Evolutionary conservation across 495 filamentous ascomycete genomes (phyloP).

Genomic region (Tuber calosporum): DNA sequence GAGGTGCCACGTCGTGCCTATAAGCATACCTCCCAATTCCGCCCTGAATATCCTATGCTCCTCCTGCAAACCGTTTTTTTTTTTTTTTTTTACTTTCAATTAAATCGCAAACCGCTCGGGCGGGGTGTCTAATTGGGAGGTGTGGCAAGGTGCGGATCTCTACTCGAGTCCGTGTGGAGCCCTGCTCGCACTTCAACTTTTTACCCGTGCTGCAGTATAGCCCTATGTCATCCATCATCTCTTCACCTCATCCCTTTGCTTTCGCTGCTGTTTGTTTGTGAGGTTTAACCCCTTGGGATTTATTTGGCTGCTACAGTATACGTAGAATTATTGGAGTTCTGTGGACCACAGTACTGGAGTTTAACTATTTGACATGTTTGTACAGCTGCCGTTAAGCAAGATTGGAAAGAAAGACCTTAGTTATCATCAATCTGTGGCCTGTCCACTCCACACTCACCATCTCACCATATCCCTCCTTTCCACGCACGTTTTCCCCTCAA

Average conservation of each 20-base stretch:
- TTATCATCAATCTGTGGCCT: background rate
- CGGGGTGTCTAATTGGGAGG: background rate
- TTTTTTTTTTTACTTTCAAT: background rate
- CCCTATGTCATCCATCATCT: background rate
- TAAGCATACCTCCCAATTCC: background rate
- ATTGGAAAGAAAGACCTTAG: background rate
- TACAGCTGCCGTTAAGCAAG: background rate
- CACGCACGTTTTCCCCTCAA: background rate
- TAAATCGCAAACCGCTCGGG: background rate
- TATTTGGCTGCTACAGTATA: background rate
- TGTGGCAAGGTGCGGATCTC: background rate
- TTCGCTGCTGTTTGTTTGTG: background rate
- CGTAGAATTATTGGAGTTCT: background rate
- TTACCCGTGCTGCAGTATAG: background rate
- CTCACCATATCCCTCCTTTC: background rate
- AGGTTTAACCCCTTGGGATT: background rate
- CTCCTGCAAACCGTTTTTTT: background rate
- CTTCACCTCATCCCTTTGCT: background rate
- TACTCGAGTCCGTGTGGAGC: background rate
- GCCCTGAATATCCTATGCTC: background rate
- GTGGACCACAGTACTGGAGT: background rate
- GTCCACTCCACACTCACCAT: background rate
- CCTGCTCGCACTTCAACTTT: background rate
- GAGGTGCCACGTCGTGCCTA: constrained; percentile 1
- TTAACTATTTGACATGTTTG: background rate